Evolutionary conservation across 192 early-diverging fungal species (phyloP).

Genomic region (Glomus cerebriforme): DNA sequence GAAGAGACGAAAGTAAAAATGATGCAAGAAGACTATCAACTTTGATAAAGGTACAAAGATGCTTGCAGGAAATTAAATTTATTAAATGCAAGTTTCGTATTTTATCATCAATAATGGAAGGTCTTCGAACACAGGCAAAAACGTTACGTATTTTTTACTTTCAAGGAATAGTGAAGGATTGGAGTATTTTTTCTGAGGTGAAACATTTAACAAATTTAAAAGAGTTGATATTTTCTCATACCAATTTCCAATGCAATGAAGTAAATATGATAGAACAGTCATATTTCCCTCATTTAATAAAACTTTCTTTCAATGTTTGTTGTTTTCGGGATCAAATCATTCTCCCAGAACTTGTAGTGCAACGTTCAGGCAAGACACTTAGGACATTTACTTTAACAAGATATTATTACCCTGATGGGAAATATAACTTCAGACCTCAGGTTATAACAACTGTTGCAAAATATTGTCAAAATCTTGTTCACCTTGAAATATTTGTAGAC

Average conservation of each 20-base stretch:
- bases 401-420: not conserved
- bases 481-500: not conserved
- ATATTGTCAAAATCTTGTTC: constrained; percentile 4
- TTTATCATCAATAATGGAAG: constrained; percentile 4
- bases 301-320: not conserved
- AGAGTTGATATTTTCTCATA: not conserved
- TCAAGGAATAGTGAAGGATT: constrained; percentile 18
- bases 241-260: not conserved
- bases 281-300: constrained; percentile 3
- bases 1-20: not conserved
- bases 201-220: not conserved
- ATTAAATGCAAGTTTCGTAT: not conserved
- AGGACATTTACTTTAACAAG: not conserved
- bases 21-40: not conserved
- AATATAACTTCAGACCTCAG: not conserved
- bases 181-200: not conserved
- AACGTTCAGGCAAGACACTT: constrained; percentile 3
- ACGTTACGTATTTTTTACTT: not conserved
- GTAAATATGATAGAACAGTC: not conserved
- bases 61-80: constrained; percentile 3
- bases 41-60: not conserved
- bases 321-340: not conserved
- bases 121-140: constrained; percentile 8
- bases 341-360: not conserved
- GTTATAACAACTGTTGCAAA: not conserved